Evolutionary conservation across 2,329 filamentous ascomycete genomes (phyloP), one percentile per base, ranked within the genome.

Genomic region (Ceratocystis destructans): DNA sequence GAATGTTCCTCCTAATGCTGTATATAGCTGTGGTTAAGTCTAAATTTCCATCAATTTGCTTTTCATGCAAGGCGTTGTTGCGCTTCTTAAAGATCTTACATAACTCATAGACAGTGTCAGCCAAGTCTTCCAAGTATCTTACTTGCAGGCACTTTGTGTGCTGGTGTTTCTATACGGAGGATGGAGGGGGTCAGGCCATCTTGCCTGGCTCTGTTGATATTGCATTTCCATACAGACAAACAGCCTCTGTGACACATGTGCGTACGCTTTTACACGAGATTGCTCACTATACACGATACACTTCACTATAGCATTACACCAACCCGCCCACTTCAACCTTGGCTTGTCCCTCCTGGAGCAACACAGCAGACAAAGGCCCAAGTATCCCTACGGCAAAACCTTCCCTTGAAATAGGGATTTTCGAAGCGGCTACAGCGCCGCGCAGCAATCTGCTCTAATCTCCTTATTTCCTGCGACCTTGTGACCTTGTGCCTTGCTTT

Each of bases 101-200:
- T 37, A 59, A 37, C 55, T 37, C 55, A 59, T 15, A 33, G 31
- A 59, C 12, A 59, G 55, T 59, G 55, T 59, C 55, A 33, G 25
- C 55, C 55, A 59, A 59, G 55, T 59, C 55, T 59, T 59, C 55
- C 28, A 59, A 59, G 55, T 59, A 59, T 59, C 55, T 37, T 33
- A 33, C 25, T 25, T 53, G 20, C 48, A 53, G 48, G 20, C 25
- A 4, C 48, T 25, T 53, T 53, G 48, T 25, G 46, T 48, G 46
- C 20, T 48, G n/a, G 46, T 20, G 17, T 20, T 48, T 48, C 37
- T 41, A 41, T 15, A 15, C 3, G 10, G 37, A 15, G 37, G 37
- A 41, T 41, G 37, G 37, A 41, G 37, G 37, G 33, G 12, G 37
- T 41, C 37, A 41, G 37, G 37, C 4, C 37, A 41, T 41, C 37